Evolutionary conservation across 768 basidiomycete species (phyloP), one percentile per base, ranked within the genome.

Genomic region (Tylopilus rubrobrunneus): DNA sequence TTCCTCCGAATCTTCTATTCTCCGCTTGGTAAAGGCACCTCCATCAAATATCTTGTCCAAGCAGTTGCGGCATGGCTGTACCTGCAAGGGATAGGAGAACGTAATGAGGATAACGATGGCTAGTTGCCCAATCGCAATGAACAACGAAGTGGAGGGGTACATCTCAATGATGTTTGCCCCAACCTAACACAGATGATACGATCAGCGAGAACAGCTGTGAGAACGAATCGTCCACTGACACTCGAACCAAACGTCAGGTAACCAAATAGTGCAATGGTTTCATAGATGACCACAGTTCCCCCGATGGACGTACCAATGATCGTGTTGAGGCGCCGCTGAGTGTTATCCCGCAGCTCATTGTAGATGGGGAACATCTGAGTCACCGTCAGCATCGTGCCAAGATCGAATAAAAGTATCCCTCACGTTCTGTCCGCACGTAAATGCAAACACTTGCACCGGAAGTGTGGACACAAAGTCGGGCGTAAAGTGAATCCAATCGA

Each of bases 131-230:
- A 95, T 63, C 31, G 96, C 93, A 59, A 99, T 88, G 71, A 97
- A 92, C 40, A 95, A 72, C 36, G 94, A 93, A 0, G 91, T 93
- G 7, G 86, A 81, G 4, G 89, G 89, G 64, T 92, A 93, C 90
- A 96, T 97, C 23, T 91, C 92, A 59, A 98, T 90, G 62, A 98
- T 89, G 72, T 98, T 97, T 37, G 87, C 83, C 31, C 89, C 87
- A 58, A 98, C 92, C 84, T 90, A 60, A 47, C 15, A 14, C 42
- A 44, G 7, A 7, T 23, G 11, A 17, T 23, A 42, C 4, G 6
- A 40, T 66, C 10, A 61, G 52, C 49, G 7, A 52, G 33, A 39
- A 23, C 4, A 5, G 6, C 4, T 23, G 11, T 41, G 33, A 36
- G 29, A 45, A 14, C 10, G 27, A 36, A 27, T 36, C 36, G 6